phyloP scores from a whole-genome alignment of 495 filamentous ascomycete species.

The Aspergillus avenaceus region DNA sequence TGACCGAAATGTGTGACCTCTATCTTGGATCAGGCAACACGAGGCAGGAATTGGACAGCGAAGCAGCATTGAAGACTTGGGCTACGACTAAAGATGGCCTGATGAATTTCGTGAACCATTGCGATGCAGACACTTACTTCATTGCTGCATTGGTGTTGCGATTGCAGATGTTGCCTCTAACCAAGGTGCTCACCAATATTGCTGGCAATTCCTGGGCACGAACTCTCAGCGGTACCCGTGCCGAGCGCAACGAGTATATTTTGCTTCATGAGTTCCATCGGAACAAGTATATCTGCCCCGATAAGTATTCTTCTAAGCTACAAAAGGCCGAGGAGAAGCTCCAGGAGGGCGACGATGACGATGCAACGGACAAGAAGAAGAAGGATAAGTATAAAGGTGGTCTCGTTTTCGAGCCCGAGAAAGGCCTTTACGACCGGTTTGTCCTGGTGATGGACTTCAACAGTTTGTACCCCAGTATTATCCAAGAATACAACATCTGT shows the following conservation, averaged over 20 bases:
- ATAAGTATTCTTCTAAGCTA: conserved; percentile 75
- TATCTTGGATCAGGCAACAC: conserved; percentile 67
- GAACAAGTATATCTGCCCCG: conserved; percentile 96
- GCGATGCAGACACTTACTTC: conserved; percentile 93
- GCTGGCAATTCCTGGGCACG: conserved; percentile 98
- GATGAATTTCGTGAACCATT: conserved; percentile 88
- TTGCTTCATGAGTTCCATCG: conserved; percentile 90
- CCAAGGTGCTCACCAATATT: conserved; percentile 92
- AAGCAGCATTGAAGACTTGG: conserved; percentile 83
- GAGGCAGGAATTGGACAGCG: conserved; percentile 81
- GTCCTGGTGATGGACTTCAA: conserved; percentile 99
- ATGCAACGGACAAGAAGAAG: conserved; percentile 87
- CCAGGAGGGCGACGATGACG: conserved; percentile 63
- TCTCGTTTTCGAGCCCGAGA: conserved; percentile 96
- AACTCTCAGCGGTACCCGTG: conserved; percentile 89
- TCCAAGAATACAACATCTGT: conserved; percentile 99
- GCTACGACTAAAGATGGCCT: conserved; percentile 77
- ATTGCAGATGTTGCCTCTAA: conserved; percentile 87
- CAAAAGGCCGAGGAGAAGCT: conserved; percentile 63
- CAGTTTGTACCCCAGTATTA: conserved; percentile 96
- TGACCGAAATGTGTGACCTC: conserved; percentile 93
- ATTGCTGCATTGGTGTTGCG: conserved; percentile 83
- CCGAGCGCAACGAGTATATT: conserved; percentile 99
- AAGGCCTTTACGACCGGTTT: conserved; percentile 93
- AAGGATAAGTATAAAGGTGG: conserved; percentile 99